Conservation (phyloP, 73 alveolate species). For the Uronychia setigera region DNA sequence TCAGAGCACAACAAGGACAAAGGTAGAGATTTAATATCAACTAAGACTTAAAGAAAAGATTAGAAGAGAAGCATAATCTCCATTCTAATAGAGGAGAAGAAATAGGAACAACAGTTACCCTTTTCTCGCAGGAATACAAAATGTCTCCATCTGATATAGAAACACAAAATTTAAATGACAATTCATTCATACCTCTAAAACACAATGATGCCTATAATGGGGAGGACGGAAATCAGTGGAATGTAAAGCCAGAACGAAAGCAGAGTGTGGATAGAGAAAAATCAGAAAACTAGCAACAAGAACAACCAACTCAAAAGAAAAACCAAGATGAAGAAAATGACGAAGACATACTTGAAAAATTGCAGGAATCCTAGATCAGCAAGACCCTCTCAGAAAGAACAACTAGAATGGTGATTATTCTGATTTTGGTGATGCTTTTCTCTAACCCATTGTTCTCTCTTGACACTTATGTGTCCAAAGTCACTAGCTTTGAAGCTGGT, state of each 20-base stretch:
- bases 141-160: background rate
- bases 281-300: background rate
- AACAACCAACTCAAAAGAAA: background rate
- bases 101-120: background rate
- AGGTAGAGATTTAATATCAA: too few relatives aligned
- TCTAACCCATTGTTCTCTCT: conserved; percentile 18
- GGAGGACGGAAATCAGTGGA: background rate
- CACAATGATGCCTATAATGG: background rate
- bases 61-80: too few relatives aligned
- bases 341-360: conserved; percentile 16
- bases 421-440: conserved; percentile 58
- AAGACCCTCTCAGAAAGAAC: conserved; percentile 53
- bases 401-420: conserved; percentile 49
- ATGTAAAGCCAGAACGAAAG: background rate
- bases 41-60: too few relatives aligned
- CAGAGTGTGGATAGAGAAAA: too few relatives aligned
- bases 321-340: conserved; percentile 29
- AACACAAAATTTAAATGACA: background rate
- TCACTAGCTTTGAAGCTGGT: conserved; percentile 9
- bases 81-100: background rate
- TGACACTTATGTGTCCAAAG: conserved; percentile 9
- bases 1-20: too few relatives aligned
- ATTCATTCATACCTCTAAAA: background rate
- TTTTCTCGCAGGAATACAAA: background rate
- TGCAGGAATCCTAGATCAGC: conserved; percentile 45